phyloP scores from a whole-genome alignment of 306 rosid species.

The Sechiopsis laciniata region DNA sequence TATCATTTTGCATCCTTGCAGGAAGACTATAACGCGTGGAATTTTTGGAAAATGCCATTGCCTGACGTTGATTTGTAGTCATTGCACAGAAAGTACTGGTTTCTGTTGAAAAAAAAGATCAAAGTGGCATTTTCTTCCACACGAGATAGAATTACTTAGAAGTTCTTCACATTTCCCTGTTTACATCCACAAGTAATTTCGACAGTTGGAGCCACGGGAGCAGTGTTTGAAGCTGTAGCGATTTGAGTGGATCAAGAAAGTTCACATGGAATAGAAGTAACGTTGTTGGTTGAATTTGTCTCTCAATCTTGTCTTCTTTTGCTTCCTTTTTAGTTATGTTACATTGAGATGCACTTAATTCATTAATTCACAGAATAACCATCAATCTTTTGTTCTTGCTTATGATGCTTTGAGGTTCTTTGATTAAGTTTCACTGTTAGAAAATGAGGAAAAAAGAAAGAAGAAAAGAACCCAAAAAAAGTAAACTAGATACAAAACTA shows the following conservation, averaged over 20 bases:
- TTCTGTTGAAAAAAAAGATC: slow-evolving; percentile 5
- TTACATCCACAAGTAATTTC: slow-evolving; percentile 17
- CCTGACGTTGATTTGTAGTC: slow-evolving; percentile 39
- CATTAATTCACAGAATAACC: slow-evolving; percentile 16
- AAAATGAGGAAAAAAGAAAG: neutral
- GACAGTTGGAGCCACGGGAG: slow-evolving; percentile 15
- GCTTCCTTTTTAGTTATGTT: slow-evolving; percentile 7
- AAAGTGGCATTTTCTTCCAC: slow-evolving; percentile 8
- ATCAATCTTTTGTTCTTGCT: slow-evolving; percentile 18
- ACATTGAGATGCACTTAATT: slow-evolving; percentile 9
- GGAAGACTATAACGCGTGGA: slow-evolving; percentile 96
- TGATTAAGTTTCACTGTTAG: neutral
- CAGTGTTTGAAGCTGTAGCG: slow-evolving; percentile 15
- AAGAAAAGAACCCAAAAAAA: no score
- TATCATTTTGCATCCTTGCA: slow-evolving; percentile 32
- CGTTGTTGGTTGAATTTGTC: slow-evolving; percentile 13
- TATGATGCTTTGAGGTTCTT: slow-evolving; percentile 3
- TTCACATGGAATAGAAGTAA: slow-evolving; percentile 15
- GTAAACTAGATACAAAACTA: neutral
- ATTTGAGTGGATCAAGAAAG: slow-evolving; percentile 19
- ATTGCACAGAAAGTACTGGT: neutral
- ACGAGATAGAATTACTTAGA: neutral
- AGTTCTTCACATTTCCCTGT: slow-evolving; percentile 8
- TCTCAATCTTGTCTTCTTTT: slow-evolving; percentile 13
- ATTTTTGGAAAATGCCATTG: slow-evolving; percentile 78